Evolutionary conservation across 805 yeast species (phyloP), one percentile per base, ranked within the genome.

Genomic region (Zygosaccharomyces pseudorouxii): DNA sequence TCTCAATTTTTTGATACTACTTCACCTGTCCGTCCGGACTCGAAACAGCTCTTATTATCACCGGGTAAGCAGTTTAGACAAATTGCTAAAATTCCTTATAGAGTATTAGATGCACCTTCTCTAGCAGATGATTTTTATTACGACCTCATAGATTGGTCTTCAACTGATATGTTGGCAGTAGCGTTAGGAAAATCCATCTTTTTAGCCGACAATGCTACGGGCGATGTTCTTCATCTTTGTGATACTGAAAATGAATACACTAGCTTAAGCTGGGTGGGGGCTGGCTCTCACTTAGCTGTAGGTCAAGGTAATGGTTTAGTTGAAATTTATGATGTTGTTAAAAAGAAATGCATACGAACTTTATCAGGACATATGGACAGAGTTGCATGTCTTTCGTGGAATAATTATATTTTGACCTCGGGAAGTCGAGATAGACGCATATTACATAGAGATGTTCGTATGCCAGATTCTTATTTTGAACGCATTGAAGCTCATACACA

Each of bases 81-180:
- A 27, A 86, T 93, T 18, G 75, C 93, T 3, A 87, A 86, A 60
- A 87, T 89, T 0, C 98, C 99, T 0, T 89, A 85, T 61, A 76
- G 96, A 48, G 97, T 92, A 4, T 75, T 92, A 38, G 99, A 92
- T 69, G 99, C 99, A 0, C 99, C 98, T 0, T 96, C 89, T 42
- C 72, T 93, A 19, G 89, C 89, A 5, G 98, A 93, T 64, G 98
- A 92, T 64, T 92, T 90, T 62, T 92, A 92, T 64, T 75, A 89
- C 44, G 93, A 93, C 59, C 73, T 93, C 48, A 86, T 93, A 1
- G 98, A 93, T 64, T 92, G 99, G 99, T 96, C 97, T 0, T 79
- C 88, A 22, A 88, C 84, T 49, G 95, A 92, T 65, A 71, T 86
- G 29, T 70, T 93, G 36, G 96, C 92, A 1, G 98, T 93, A 5